Conservation (phyloP, 495 filamentous ascomycete genomes). For the Cercophora sp. region DNA sequence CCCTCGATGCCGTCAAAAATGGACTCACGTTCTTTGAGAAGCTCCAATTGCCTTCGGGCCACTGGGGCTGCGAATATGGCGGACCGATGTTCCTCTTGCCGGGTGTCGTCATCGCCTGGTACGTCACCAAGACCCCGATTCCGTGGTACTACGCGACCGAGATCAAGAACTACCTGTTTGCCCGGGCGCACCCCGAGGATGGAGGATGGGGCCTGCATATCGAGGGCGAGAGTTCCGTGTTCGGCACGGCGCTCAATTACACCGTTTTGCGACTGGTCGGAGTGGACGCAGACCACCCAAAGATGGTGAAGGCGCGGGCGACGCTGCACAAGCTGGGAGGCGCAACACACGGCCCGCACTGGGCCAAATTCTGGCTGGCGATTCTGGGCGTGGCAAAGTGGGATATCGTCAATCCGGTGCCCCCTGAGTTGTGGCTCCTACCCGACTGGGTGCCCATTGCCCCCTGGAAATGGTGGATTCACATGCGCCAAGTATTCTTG, state of each 20-base stretch:
- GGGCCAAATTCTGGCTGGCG: conserved; percentile 91
- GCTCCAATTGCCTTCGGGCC: conserved; percentile 80
- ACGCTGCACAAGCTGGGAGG: conserved; percentile 84
- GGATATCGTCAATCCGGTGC: conserved; percentile 91
- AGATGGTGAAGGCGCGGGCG: conserved; percentile 81
- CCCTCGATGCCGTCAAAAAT: conserved; percentile 74
- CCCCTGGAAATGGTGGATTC: conserved; percentile 98
- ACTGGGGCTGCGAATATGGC: conserved; percentile 97
- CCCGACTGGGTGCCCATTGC: conserved; percentile 94
- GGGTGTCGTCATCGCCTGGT: conserved; percentile 80
- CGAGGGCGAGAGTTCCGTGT: conserved; percentile 88
- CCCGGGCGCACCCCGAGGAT: conserved; percentile 79
- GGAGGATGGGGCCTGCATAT: conserved; percentile 97
- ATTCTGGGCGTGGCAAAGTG: conserved; percentile 79
- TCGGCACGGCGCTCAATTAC: conserved; percentile 90
- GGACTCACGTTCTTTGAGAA: conserved; percentile 85
- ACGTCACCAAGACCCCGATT: conserved; percentile 85
- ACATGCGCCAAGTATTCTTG: conserved; percentile 88
- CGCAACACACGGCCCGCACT: conserved; percentile 80
- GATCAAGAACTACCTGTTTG: conserved; percentile 91
- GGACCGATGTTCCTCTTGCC: conserved; percentile 84
- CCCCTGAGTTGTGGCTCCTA: conserved; percentile 89
- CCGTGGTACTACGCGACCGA: conserved; percentile 77
- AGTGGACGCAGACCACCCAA: conserved; percentile 76
- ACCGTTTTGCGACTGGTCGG: conserved; percentile 80